Conservation (phyloP, 148 eudicot genomes). For the Chenopodium album region DNA sequence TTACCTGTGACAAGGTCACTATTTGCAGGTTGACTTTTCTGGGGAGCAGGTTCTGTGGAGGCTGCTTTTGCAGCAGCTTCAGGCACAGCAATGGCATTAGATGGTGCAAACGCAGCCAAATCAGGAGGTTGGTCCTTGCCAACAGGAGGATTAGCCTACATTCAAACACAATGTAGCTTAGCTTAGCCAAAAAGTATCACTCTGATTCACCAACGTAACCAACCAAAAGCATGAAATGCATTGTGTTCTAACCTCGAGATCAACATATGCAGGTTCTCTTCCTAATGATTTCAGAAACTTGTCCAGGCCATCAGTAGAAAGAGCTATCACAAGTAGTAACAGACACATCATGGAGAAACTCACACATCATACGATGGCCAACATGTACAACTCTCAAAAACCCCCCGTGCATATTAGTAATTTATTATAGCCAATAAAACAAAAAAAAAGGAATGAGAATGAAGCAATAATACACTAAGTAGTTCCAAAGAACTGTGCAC, state of each 20-base stretch:
- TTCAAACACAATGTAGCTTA: slow-evolving; percentile 12
- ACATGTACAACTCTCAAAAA: not conserved
- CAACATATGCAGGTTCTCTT: slow-evolving; percentile 68
- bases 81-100: slow-evolving; percentile 45
- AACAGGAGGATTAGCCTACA: slow-evolving; percentile 76
- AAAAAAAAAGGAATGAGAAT: not conserved
- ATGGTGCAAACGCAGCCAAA: slow-evolving; percentile 80
- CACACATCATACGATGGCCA: not conserved
- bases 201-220: not conserved
- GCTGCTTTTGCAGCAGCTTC: slow-evolving; percentile 45
- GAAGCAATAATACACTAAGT: not conserved
- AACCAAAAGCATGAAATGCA: not conserved
- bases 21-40: slow-evolving; percentile 26
- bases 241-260: slow-evolving; percentile 66
- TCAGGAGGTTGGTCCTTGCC: slow-evolving; percentile 99
- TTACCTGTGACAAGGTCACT: slow-evolving; percentile 47
- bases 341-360: slow-evolving; percentile 4
- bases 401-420: not conserved
- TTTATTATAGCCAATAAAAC: not conserved
- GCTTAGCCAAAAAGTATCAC: slow-evolving; percentile 9
- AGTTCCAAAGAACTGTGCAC: not conserved
- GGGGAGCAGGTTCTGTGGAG: slow-evolving; percentile 36
- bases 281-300: slow-evolving; percentile 75
- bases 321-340: slow-evolving; percentile 44
- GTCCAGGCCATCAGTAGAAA: slow-evolving; percentile 58